Base-by-base conservation (phyloP, 2,329 filamentous ascomycete species). In the Grosmannia penicillata region DNA sequence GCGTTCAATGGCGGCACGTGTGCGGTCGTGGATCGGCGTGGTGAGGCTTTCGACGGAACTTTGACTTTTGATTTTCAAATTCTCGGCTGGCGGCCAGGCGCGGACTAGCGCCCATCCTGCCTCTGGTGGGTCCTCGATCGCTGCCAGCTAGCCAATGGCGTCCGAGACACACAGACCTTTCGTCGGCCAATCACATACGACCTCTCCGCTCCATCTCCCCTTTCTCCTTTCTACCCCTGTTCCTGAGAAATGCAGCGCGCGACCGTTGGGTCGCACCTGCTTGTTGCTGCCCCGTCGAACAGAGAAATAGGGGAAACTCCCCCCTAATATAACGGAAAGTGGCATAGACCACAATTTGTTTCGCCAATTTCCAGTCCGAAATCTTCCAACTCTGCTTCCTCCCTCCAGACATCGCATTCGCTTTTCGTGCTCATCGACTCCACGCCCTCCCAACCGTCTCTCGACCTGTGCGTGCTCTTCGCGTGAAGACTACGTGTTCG, bases 241-340 rank as follows among this genome's bases (percentile, higher is more conserved):
- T 31, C 56, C 57, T 47, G 46, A 54, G 56, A 54, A 55, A 35
- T 23, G 33, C 56, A 44, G 47, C 39, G 45, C 48, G 33, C 14
- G 38, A 40, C 29, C 39, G 33, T 40, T 37, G 30, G 33, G 33
- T 37, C 34, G 39, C 39, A 25, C 33, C 34, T 36, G 27, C 25
- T 28, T 22, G 7, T 18, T 15, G 15, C 8, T 17, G 24, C 21
- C 30, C 23, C 30, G 21, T 33, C 24, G 24, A 38, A 35, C 15
- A 40, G 29, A 22, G 29, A 29, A 36, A 36, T 31, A 40, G 34
- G 33, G 39, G 29, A 40, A 37, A 31, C 9, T 13, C 26, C 34
- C 39, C 38, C 39, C 39, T 40, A 40, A 40, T 40, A 40, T 40
- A 36, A 40, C 38, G 22, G 25, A 43, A 59, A 54, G 59, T 56